Evolutionary conservation across 1,139 yeast species (phyloP).

Genomic region (Scheffersomyces stambukii): DNA sequence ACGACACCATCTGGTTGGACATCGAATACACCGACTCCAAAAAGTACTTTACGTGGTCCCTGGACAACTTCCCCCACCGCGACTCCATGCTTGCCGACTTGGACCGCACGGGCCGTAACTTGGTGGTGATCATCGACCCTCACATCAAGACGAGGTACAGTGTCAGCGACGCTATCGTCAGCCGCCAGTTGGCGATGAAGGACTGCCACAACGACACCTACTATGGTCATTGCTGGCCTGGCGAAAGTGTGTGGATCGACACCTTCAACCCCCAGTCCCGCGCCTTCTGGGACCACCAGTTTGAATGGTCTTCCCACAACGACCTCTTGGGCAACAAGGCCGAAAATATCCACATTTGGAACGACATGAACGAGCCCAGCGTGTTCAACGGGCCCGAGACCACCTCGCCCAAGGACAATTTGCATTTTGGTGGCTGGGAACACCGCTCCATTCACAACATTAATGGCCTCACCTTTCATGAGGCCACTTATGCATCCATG

Average conservation of each 20-base stretch:
- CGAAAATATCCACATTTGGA: slow-evolving; percentile 81
- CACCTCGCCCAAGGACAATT: slow-evolving; percentile 71
- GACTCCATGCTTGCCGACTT: slow-evolving; percentile 58
- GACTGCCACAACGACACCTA: slow-evolving; percentile 43
- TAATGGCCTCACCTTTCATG: slow-evolving; percentile 76
- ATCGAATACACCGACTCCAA: slow-evolving; percentile 84
- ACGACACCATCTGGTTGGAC: slow-evolving; percentile 93
- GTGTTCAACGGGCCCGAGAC: slow-evolving; percentile 95
- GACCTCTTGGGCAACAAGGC: slow-evolving; percentile 44
- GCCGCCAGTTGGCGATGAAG: slow-evolving; percentile 34
- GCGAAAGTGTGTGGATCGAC: slow-evolving; percentile 92
- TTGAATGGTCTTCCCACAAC: slow-evolving; percentile 15
- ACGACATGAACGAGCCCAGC: slow-evolving; percentile 98
- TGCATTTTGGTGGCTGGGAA: slow-evolving; percentile 81
- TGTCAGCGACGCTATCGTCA: slow-evolving; percentile 51
- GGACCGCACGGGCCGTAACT: slow-evolving; percentile 70
- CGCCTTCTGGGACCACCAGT: slow-evolving; percentile 52
- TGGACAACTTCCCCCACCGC: slow-evolving; percentile 71
- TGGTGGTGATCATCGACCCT: slow-evolving; percentile 88
- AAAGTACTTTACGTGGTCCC: slow-evolving; percentile 90
- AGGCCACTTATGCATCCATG: slow-evolving; percentile 71
- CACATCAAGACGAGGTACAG: slow-evolving; percentile 73
- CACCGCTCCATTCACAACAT: slow-evolving; percentile 88
- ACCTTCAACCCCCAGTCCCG: slow-evolving; percentile 64
- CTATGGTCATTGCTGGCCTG: slow-evolving; percentile 98